Conservation (phyloP, 2,329 filamentous ascomycete species). For the Aspergillus floridensis region DNA sequence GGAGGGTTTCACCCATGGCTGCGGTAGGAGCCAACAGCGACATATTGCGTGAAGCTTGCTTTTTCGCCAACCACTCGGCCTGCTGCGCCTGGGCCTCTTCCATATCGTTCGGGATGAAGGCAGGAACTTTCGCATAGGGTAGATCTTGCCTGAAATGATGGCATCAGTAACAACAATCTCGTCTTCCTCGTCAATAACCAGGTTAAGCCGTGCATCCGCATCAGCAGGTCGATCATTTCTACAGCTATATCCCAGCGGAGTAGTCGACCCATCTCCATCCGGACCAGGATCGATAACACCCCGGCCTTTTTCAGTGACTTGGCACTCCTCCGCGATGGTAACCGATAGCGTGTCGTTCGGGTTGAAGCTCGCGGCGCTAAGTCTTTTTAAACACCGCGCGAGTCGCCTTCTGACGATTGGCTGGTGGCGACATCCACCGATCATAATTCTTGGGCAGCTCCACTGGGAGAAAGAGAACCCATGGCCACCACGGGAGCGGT, state of each 20-base stretch:
- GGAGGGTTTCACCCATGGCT: background rate
- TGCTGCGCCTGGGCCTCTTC: background rate
- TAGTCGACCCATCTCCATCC: background rate
- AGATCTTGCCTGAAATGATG: background rate
- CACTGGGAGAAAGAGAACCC: background rate
- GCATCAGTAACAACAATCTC: background rate
- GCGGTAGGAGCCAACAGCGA: background rate
- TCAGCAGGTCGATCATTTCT: background rate
- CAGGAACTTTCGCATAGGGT: background rate
- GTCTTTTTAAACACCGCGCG: background rate
- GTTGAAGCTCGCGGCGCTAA: background rate
- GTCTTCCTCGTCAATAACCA: background rate
- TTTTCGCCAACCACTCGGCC: background rate
- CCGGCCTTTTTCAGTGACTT: slow-evolving; percentile 1
- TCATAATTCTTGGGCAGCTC: background rate
- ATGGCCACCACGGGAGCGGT: slow-evolving; percentile 2
- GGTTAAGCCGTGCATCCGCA: background rate
- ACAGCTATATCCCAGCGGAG: background rate
- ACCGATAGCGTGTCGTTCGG: background rate
- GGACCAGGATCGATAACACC: background rate
- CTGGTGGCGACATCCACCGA: background rate
- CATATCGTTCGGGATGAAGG: slow-evolving; percentile 1
- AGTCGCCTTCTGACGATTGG: background rate
- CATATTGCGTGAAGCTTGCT: background rate
- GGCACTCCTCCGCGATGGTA: background rate